phyloP scores from a whole-genome alignment of 2,329 filamentous ascomycete species.

The Neurospora sp. region DNA sequence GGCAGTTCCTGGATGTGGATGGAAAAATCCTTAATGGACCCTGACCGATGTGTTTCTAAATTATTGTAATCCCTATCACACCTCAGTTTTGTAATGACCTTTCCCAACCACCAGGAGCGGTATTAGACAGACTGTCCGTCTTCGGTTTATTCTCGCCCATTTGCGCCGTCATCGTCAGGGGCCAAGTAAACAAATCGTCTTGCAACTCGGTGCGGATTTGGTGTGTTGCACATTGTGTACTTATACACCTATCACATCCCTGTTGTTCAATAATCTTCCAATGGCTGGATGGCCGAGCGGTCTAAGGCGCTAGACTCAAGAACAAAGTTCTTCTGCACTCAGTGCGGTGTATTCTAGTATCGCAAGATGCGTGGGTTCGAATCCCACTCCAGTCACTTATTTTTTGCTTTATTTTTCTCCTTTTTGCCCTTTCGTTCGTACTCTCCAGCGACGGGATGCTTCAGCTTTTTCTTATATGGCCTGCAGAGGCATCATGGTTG shows the following conservation, averaged over 20 bases:
- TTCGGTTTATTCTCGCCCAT: neutral
- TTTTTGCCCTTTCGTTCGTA: neutral
- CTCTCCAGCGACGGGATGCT: neutral
- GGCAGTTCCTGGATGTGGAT: neutral
- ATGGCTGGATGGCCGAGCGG: neutral
- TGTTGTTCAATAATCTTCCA: neutral
- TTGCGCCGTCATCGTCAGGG: neutral
- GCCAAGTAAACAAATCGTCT: neutral
- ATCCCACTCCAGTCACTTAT: neutral
- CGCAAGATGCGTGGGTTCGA: neutral
- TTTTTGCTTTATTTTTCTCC: neutral
- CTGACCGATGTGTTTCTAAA: neutral
- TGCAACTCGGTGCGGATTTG: neutral
- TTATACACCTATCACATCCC: neutral
- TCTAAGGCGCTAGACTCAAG: neutral
- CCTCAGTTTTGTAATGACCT: neutral
- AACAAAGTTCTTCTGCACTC: neutral
- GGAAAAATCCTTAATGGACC: neutral
- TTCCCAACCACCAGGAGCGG: neutral
- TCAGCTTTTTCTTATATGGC: neutral
- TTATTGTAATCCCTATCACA: neutral
- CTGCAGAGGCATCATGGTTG: neutral
- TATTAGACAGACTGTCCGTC: neutral
- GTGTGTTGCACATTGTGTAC: neutral
- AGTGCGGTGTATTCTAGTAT: neutral